Evolutionary conservation across 768 basidiomycete genomes (phyloP).

Genomic region (Hemileccinum rubropunctum): DNA sequence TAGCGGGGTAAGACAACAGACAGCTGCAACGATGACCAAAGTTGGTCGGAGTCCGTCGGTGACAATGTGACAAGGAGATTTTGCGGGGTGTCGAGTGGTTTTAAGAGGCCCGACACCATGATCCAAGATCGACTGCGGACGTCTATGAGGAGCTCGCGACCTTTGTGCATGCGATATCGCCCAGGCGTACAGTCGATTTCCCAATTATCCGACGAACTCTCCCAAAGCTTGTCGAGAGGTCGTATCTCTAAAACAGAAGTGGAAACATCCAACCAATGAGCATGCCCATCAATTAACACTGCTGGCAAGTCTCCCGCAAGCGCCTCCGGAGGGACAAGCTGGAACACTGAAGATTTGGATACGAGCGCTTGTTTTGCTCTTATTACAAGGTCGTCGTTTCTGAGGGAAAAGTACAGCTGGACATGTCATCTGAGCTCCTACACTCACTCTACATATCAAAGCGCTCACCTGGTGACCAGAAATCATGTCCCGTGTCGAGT

Average conservation of each 20-base stretch:
- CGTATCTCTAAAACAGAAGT: slow-evolving; percentile 26
- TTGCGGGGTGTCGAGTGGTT: slow-evolving; percentile 21
- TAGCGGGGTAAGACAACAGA: slow-evolving; percentile 39
- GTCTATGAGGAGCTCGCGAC: slow-evolving; percentile 20
- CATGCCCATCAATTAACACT: slow-evolving; percentile 18
- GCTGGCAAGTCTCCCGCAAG: slow-evolving; percentile 26
- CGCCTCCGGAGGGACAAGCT: slow-evolving; percentile 22
- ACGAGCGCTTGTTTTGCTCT: slow-evolving; percentile 3
- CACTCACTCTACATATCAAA: background rate
- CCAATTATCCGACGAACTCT: slow-evolving; percentile 27
- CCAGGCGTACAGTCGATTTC: slow-evolving; percentile 10
- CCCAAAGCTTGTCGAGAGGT: slow-evolving; percentile 25
- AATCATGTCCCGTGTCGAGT: slow-evolving; percentile 15
- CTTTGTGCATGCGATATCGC: slow-evolving; percentile 8
- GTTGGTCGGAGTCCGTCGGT: background rate
- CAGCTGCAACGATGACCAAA: slow-evolving; percentile 10
- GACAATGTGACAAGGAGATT: slow-evolving; percentile 22
- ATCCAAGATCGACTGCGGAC: slow-evolving; percentile 25
- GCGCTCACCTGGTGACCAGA: slow-evolving; percentile 18
- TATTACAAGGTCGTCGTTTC: slow-evolving; percentile 17
- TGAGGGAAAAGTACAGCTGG: slow-evolving; percentile 26
- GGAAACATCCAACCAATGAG: slow-evolving; percentile 33
- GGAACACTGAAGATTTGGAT: too few relatives aligned
- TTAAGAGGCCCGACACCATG: slow-evolving; percentile 26
- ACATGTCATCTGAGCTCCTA: background rate